Evolutionary conservation across 768 basidiomycete genomes (phyloP), one percentile per base, ranked within the genome.

Genomic region (Tephrocybe rancida): DNA sequence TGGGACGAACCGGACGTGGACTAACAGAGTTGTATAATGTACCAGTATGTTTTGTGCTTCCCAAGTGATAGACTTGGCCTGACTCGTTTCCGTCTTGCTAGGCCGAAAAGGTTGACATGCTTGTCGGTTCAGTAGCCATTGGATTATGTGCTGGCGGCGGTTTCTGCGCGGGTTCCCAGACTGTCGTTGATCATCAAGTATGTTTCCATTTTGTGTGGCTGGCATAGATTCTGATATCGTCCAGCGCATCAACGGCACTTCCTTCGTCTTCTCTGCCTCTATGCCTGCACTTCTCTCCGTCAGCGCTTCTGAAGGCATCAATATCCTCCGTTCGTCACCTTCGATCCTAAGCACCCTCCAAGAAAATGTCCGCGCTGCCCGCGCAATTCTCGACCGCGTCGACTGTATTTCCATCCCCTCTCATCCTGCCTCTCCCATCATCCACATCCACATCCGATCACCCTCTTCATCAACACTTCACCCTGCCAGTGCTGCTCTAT

Each of bases 201-300:
- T 19, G 61, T 48, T 26, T 29, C 9, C 22, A 1, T 21, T 2
- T 21, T 16, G 18, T 34, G 9, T 10, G 7, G 16, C 19, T 3
- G 41, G 34, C 37, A 45, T 1, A 22, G 10, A 8, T 9, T 3
- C 19, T 25, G 22, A 44, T 34, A 13, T 7, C 10, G 14, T 27
- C 27, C 63, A 97, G 84, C 94, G 94, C 42, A 97, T 96, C 81
- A 98, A 98, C 67, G 93, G 92, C 14, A 87, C 93, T 3, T 86
- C 94, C 0, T 96, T 93, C 67, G 94, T 99, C 54, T 99, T 94
- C 77, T 97, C 96, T 1, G 97, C 97, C 16, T 86, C 96, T 2
- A 86, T 96, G 75, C 97, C 97, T 0, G 84, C 92, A 2, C 80
- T 95, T 38, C 85, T 98, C 34, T 86, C 92, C 18, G 94, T 94